A percentile compares a stretch with the other conserved stretches of the same genome.
These are phyloP conservation scores for Cladosporium colombiae DNA, from an alignment of 2,329 filamentous ascomycete genomes.

Conservation along the genomic window DNA sequence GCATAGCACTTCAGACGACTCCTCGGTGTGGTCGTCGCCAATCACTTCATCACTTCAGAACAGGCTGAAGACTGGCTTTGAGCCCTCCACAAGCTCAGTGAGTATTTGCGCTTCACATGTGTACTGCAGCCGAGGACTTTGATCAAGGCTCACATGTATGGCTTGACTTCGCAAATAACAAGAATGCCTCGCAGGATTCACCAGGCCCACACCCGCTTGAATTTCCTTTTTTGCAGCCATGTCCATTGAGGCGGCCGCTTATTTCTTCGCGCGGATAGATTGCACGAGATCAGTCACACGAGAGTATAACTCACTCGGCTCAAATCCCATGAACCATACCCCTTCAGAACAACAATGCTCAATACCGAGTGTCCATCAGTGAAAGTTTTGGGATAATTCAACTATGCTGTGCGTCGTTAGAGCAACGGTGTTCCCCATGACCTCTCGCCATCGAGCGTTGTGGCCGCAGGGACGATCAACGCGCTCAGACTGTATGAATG, in stretches of 20 bases:
- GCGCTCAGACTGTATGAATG: background rate
- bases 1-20: too few species aligned
- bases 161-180: background rate
- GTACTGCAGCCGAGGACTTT: background rate
- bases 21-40: background rate
- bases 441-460: background rate
- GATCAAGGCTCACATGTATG: background rate
- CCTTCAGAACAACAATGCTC: too few species aligned
- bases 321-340: too few species aligned
- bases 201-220: background rate
- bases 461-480: background rate
- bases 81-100: background rate
- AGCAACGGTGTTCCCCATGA: background rate
- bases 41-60: background rate
- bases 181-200: background rate
- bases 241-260: too few species aligned
- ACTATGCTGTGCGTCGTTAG: background rate
- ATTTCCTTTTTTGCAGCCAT: background rate
- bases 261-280: too few species aligned
- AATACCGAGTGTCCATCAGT: too few species aligned
- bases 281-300: background rate
- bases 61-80: too few species aligned
- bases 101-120: background rate
- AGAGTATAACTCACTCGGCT: background rate
- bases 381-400: too few species aligned